Evolutionary conservation across 495 filamentous ascomycete species (phyloP).

Genomic region (Delitschia confertaspora): DNA sequence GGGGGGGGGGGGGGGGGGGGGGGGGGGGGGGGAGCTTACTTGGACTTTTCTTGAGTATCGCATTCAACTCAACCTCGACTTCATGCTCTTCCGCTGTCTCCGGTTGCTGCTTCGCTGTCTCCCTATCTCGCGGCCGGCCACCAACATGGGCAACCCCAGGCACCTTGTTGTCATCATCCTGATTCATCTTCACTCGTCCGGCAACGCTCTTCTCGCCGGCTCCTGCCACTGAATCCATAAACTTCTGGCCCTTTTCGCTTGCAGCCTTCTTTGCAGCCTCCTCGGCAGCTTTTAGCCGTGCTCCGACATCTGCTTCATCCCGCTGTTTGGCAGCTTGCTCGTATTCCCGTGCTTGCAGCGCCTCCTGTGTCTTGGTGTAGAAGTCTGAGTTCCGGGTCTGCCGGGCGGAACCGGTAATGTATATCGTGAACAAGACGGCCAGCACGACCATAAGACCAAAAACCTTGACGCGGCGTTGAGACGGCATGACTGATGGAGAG

Average conservation of each 20-base stretch:
- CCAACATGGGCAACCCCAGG: slow-evolving; percentile 30
- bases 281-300: slow-evolving; percentile 33
- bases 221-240: slow-evolving; percentile 12
- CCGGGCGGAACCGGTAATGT: slow-evolving; percentile 44
- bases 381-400: slow-evolving; percentile 42
- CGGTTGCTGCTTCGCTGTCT: slow-evolving; percentile 34
- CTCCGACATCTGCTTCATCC: slow-evolving; percentile 29
- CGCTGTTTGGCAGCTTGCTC: slow-evolving; percentile 26
- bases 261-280: slow-evolving; percentile 37
- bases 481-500: too few species aligned
- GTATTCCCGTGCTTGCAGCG: slow-evolving; percentile 36
- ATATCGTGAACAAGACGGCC: slow-evolving; percentile 51
- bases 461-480: slow-evolving; percentile 55
- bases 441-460: slow-evolving; percentile 50
- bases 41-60: slow-evolving; percentile 70
- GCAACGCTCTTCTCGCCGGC: slow-evolving; percentile 48
- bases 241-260: slow-evolving; percentile 48
- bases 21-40: slow-evolving; percentile 44
- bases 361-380: slow-evolving; percentile 47
- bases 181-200: slow-evolving; percentile 52
- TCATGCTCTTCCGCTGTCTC: slow-evolving; percentile 50
- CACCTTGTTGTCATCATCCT: slow-evolving; percentile 36
- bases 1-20: background rate
- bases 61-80: slow-evolving; percentile 56
- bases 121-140: slow-evolving; percentile 24